Conservation (phyloP, 2,329 filamentous ascomycete genomes). For the Intubia oerlemansii region DNA sequence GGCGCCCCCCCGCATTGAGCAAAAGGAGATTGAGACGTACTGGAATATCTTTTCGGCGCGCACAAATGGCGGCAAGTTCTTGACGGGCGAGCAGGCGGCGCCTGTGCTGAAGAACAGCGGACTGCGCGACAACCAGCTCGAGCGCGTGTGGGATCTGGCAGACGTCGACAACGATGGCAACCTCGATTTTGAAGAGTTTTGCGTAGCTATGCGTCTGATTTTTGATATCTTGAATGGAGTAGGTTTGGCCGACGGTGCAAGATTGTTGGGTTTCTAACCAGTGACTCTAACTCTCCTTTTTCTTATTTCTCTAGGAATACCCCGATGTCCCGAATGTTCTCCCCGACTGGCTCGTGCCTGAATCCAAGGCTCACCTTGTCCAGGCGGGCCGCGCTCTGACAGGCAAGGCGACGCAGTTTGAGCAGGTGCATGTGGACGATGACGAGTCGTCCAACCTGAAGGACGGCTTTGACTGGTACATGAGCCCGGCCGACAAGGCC, state of each 20-base stretch:
- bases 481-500: constrained; percentile 71
- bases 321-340: constrained; percentile 66
- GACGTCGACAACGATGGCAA: constrained; percentile 96
- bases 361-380: constrained; percentile 80
- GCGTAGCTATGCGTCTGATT: constrained; percentile 93
- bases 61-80: constrained; percentile 35
- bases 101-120: constrained; percentile 43
- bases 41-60: constrained; percentile 42
- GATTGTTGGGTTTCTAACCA: not conserved
- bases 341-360: constrained; percentile 92
- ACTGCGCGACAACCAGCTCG: constrained; percentile 55
- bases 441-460: constrained; percentile 73
- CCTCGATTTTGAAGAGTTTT: constrained; percentile 98
- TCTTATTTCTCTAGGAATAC: constrained; percentile 45
- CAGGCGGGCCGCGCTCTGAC: constrained; percentile 64
- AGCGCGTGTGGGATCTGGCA: constrained; percentile 89
- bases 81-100: constrained; percentile 39
- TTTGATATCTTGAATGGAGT: constrained; percentile 95
- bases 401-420: constrained; percentile 62
- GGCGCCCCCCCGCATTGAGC: constrained; percentile 39
- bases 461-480: constrained; percentile 99
- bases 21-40: constrained; percentile 41
- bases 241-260: constrained; percentile 16
- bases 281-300: not conserved
- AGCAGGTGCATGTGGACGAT: constrained; percentile 47